These are phyloP conservation scores for Colletotrichum coccodes DNA, from an alignment of 2,329 filamentous ascomycete genomes.

Conservation along the genomic window DNA sequence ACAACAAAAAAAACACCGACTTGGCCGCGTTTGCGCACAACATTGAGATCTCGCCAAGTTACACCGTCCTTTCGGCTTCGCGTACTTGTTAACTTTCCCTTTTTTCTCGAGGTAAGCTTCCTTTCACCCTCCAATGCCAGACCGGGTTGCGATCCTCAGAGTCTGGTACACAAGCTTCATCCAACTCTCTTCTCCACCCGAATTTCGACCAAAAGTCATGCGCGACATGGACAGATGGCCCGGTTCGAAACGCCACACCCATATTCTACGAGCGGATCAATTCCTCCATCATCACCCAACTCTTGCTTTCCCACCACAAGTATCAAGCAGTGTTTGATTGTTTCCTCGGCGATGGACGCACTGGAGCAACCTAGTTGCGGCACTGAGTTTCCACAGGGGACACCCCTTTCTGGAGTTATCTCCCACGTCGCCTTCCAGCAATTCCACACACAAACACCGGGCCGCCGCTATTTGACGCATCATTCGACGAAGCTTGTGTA, in stretches of 20 bases:
- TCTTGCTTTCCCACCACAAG: not conserved
- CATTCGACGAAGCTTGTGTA: constrained; percentile 31
- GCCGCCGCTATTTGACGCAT: constrained; percentile 30
- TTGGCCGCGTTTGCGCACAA: not conserved
- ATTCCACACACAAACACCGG: constrained; percentile 14
- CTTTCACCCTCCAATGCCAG: not conserved
- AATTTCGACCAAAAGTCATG: not conserved
- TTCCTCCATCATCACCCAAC: not conserved
- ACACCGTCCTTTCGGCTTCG: not conserved
- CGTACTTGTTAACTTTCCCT: constrained; percentile 8
- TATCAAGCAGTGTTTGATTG: not conserved
- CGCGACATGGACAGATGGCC: not conserved
- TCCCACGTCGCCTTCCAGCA: not conserved
- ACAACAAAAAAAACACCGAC: not conserved
- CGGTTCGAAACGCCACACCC: not conserved
- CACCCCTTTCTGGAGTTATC: not conserved
- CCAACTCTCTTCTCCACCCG: not conserved
- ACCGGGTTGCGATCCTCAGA: not conserved
- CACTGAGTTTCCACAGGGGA: constrained; percentile 17
- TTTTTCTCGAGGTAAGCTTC: constrained; percentile 16
- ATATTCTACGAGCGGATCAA: not conserved
- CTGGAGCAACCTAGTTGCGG: constrained; percentile 2
- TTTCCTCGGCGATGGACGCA: not conserved
- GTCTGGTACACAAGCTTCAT: constrained; percentile 22
- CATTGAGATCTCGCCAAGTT: not conserved